phyloP scores from a whole-genome alignment of 2,329 filamentous ascomycete species.

The Diaporthe ilicicola region DNA sequence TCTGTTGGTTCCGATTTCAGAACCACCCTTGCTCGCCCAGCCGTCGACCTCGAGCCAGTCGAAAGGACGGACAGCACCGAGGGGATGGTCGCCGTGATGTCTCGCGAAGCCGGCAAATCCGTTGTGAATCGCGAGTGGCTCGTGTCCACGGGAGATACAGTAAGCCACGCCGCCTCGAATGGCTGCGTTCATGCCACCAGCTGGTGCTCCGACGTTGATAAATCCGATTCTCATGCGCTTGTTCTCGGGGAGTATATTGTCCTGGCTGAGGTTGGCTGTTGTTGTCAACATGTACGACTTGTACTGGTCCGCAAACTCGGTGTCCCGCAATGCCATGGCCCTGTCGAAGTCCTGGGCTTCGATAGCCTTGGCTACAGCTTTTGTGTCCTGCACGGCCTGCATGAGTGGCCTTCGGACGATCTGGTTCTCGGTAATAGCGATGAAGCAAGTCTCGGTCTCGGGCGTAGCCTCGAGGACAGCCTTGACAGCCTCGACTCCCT shows the following conservation, averaged over 20 bases:
- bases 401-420: slow-evolving; percentile 90
- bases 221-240: slow-evolving; percentile 95
- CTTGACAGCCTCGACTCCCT: slow-evolving; percentile 93
- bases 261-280: slow-evolving; percentile 75
- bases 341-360: slow-evolving; percentile 84
- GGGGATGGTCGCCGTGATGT: slow-evolving; percentile 84
- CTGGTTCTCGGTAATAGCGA: slow-evolving; percentile 97
- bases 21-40: slow-evolving; percentile 97
- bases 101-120: slow-evolving; percentile 94
- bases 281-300: slow-evolving; percentile 91
- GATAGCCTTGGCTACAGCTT: slow-evolving; percentile 84
- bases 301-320: slow-evolving; percentile 94
- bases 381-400: slow-evolving; percentile 86
- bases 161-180: slow-evolving; percentile 93
- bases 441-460: slow-evolving; percentile 90
- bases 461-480: slow-evolving; percentile 90
- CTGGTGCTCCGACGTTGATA: slow-evolving; percentile 95
- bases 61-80: slow-evolving; percentile 85
- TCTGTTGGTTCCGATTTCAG: slow-evolving; percentile 97
- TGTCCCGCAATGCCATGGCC: slow-evolving; percentile 88
- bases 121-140: slow-evolving; percentile 92
- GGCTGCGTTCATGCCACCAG: slow-evolving; percentile 97
- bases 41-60: slow-evolving; percentile 93
- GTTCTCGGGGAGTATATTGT: slow-evolving; percentile 71
- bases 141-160: slow-evolving; percentile 91